Base-by-base conservation (phyloP, 2,329 filamentous ascomycete genomes). In the Sporothrix inflata region DNA sequence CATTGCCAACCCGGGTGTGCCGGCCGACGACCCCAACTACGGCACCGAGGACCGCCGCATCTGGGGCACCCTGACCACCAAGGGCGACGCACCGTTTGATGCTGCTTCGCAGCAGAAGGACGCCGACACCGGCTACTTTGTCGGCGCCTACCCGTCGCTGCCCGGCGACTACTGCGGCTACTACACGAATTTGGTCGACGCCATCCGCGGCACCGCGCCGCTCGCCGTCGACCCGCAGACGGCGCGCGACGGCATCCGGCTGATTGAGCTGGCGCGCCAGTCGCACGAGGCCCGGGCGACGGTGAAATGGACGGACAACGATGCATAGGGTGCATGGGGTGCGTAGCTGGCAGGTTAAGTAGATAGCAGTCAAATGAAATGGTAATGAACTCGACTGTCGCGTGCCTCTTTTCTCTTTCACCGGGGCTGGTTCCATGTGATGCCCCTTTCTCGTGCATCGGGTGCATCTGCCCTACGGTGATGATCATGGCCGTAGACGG, bases 221-320 rank as follows among this genome's bases (percentile, higher is more conserved):
- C 51, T 84, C 7, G 76, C 76, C 9, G 82, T 84, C 0, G 80
- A 82, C 71, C 78, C 82, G 0, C 78, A 79, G 24, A 76, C 81
- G 70, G 78, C 79, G 4, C 78, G 82, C 19, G 80, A 83, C 74
- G 82, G 78, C 0, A 74, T 85, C 14, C 77, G 81, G 38, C 73
- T 83, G 16, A 82, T 84, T 69, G 79, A 84, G 77, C 75, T 85
- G 21, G 83, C 83, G 0, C 78, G 82, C 47, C 79, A 83, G 76
- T 76, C 75, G 21, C 73, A 75, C 60, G 65, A 71, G 45, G 72
- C 70, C 24, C 67, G 72, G 8, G 30, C 70, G 12, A 73, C 70
- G 4, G 71, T 76, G 7, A 53, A 71, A 3, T 76, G 74, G 74
- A 60, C 51, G 0, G 72, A 74, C n/a, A n/a, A n/a, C n/a, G n/a